Evolutionary conservation across 2,329 filamentous ascomycete genomes (phyloP), one percentile per base, ranked within the genome.

Genomic region (Aspergillus awamori): DNA sequence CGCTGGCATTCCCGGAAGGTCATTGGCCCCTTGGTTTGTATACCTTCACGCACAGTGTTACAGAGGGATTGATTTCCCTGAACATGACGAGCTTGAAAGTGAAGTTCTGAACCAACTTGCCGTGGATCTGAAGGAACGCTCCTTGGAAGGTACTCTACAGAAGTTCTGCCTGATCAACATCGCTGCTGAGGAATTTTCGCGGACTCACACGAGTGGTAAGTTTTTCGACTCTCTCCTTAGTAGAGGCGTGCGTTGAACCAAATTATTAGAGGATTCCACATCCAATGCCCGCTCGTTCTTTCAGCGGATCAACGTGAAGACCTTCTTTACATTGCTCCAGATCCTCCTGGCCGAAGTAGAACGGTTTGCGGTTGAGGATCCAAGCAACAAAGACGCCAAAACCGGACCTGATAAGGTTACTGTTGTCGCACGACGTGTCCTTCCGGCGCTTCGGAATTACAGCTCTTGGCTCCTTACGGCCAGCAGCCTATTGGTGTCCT

Each of bases 91-190:
- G 73, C 81, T 97, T 28, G 93, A 97, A 76, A 87, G 87, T 60
- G 92, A 97, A 74, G 90, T 98, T 11, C 82, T 97, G 62, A 88
- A 89, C 68, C 89, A 93, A 53, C 80, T 97, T 39, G 85, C 88
- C 52, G 85, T 90, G 66, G 86, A 91, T 30, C 80, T 95, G 28
- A 92, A 90, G 72, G 86, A 88, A 63, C 83, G 87, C 8, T 83
- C 85, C 1, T 82, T 89, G 53, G 85, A 88, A 48, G 83, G 83
- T 11, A 84, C 86, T 11, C 75, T 97, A 28, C 84, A 91, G 64
- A 95, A 93, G 73, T 89, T 97, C 76, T 86, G 91, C 5, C 80
- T 97, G 48, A 87, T 94, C 67, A 98, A 96, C 70, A 90, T 98
- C 63, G 88, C 92, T 5, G 92, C 93, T 6, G 92, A 95, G 74